Percentiles rank a stretch among this genome's conserved stretches.
Conservation (phyloP, 441 rosid genomes). For the Erodium texanum region DNA sequence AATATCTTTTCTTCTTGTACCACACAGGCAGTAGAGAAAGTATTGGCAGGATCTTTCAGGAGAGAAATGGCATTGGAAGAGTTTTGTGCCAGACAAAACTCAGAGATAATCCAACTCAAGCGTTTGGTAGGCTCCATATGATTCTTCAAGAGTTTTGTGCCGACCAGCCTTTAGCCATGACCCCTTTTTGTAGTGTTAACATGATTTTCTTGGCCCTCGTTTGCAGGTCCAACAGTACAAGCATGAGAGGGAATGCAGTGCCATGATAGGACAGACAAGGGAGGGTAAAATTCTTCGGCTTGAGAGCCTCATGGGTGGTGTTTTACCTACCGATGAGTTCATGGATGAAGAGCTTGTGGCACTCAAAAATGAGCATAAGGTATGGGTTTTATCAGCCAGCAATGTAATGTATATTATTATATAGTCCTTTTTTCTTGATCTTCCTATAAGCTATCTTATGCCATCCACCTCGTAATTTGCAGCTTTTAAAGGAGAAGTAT, state of each 20-base stretch:
- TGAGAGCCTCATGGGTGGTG: constrained; percentile 95
- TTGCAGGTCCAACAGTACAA: constrained; percentile 93
- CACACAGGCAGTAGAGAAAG: constrained; percentile 88
- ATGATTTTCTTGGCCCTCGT: constrained; percentile 18
- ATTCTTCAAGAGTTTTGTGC: constrained; percentile 7
- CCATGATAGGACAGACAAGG: constrained; percentile 76
- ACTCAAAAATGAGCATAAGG: constrained; percentile 71
- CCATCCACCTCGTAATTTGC: constrained; percentile 24
- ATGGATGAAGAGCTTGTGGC: constrained; percentile 78
- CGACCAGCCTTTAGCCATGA: neutral
- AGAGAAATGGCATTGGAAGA: constrained; percentile 99
- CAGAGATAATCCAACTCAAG: constrained; percentile 84
- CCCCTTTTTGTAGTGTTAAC: constrained; percentile 8
- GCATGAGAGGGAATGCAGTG: constrained; percentile 96
- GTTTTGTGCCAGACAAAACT: constrained; percentile 76
- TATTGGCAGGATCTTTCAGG: constrained; percentile 90
- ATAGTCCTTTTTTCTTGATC: constrained; percentile 1
- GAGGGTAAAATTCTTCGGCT: constrained; percentile 91
- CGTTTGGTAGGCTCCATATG: constrained; percentile 62
- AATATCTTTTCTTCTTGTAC: constrained; percentile 7
- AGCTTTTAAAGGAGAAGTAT: constrained; percentile 84
- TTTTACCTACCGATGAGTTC: constrained; percentile 77
- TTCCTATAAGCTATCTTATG: constrained; percentile 12
- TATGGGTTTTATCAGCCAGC: constrained; percentile 23
- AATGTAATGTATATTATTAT: neutral